Conservation (phyloP, 176 grass and related monocot genomes). For the Raddia distichophylla region DNA sequence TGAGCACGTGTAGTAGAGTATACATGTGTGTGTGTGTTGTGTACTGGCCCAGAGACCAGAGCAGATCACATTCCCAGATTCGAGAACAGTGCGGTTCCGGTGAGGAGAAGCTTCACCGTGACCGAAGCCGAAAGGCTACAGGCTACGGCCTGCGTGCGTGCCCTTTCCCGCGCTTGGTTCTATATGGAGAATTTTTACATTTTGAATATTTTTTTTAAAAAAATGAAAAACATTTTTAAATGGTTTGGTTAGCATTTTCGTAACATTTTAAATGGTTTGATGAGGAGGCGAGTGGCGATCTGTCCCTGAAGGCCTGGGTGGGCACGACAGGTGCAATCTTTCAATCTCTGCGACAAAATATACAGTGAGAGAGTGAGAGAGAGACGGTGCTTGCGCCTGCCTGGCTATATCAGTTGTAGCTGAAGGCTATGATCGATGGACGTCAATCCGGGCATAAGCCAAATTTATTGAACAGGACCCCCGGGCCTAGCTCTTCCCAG, state of each 20-base stretch:
- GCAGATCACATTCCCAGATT: constrained; percentile 4
- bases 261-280: not conserved
- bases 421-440: constrained; percentile 7
- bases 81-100: constrained; percentile 9
- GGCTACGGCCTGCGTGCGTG: not conserved
- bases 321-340: constrained; percentile 25
- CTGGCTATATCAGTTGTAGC: not conserved
- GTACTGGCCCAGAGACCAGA: not conserved
- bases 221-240: no score
- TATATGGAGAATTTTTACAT: no score
- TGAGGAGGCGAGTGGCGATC: not conserved
- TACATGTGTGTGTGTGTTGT: not conserved
- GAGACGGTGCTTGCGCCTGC: not conserved
- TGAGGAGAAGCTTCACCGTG: constrained; percentile 38
- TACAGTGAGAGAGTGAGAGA: constrained; percentile 13
- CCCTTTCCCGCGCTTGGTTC: no score
- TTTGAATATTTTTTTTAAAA: no score
- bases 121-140: constrained; percentile 39
- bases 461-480: constrained; percentile 18
- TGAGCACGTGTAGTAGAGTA: not conserved
- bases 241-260: no score
- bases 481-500: not conserved
- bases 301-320: not conserved
- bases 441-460: not conserved
- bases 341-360: constrained; percentile 36